These are phyloP conservation scores for Fusarium nygamai DNA, from an alignment of 2,329 filamentous ascomycete species.

Conservation along the genomic window DNA sequence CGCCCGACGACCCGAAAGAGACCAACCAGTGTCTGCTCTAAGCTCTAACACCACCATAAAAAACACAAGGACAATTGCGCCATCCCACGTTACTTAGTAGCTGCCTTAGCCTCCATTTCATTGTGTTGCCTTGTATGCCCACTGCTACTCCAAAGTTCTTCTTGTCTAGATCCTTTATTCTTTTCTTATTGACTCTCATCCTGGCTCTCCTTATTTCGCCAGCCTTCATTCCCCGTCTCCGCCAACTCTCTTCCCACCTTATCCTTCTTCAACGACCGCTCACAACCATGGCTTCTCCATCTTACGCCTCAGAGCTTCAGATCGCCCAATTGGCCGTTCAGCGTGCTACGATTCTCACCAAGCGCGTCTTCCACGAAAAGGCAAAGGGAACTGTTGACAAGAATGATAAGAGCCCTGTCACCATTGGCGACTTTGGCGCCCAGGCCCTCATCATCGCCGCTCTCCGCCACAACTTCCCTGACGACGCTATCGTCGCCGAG, in stretches of 20 bases:
- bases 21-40: conserved; percentile 16
- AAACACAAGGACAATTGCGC: conserved; percentile 18
- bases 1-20: conserved; percentile 38
- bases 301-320: conserved; percentile 81
- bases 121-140: conserved; percentile 28
- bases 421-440: conserved; percentile 96
- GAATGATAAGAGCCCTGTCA: conserved; percentile 95
- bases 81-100: conserved; percentile 32
- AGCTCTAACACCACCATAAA: background rate
- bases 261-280: conserved; percentile 37
- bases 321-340: conserved; percentile 91
- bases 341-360: conserved; percentile 69
- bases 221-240: conserved; percentile 42
- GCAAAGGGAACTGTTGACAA: conserved; percentile 92
- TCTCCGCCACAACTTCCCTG: conserved; percentile 87
- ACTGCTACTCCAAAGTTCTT: conserved; percentile 11
- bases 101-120: background rate
- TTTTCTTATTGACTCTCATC: conserved; percentile 39
- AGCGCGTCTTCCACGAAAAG: conserved; percentile 75
- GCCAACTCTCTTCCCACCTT: conserved; percentile 41
- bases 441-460: conserved; percentile 96
- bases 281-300: conserved; percentile 47
- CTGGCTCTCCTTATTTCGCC: conserved; percentile 44
- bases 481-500: conserved; percentile 92
- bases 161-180: conserved; percentile 14